These are phyloP conservation scores for Populus trichocarpa DNA, from an alignment of 441 rosid genomes.

Conservation along the genomic window DNA sequence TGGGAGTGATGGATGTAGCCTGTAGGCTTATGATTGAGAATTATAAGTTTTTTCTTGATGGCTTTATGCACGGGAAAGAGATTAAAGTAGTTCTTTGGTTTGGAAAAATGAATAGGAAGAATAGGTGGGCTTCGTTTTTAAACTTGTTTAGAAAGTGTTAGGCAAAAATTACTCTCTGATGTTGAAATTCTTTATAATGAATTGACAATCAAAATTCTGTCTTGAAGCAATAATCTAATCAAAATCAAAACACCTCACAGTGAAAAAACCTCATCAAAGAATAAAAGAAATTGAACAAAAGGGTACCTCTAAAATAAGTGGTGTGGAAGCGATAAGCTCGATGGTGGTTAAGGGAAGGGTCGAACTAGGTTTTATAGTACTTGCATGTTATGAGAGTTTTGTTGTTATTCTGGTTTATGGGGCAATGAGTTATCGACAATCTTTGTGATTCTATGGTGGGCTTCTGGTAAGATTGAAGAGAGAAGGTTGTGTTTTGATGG, in stretches of 20 bases:
- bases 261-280: not conserved
- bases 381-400: constrained; percentile 56
- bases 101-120: too few relatives aligned
- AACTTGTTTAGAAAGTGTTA: too few relatives aligned
- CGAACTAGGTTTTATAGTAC: constrained; percentile 85
- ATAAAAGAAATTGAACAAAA: not conserved
- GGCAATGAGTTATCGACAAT: constrained; percentile 28
- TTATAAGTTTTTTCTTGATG: too few relatives aligned
- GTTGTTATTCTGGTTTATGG: constrained; percentile 17
- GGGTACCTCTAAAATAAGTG: constrained; percentile 81
- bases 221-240: not conserved
- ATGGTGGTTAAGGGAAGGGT: constrained; percentile 68
- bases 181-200: too few relatives aligned
- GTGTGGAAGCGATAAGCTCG: constrained; percentile 79
- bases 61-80: too few relatives aligned
- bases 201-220: too few relatives aligned
- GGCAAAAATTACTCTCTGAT: too few relatives aligned
- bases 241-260: not conserved
- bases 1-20: too few relatives aligned
- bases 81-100: too few relatives aligned
- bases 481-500: not conserved
- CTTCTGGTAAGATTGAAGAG: not conserved
- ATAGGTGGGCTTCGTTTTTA: too few relatives aligned
- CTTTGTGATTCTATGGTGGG: not conserved
- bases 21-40: too few relatives aligned